Evolutionary conservation across 345 rosid genomes (phyloP).

Genomic region (Moringa oleifera): DNA sequence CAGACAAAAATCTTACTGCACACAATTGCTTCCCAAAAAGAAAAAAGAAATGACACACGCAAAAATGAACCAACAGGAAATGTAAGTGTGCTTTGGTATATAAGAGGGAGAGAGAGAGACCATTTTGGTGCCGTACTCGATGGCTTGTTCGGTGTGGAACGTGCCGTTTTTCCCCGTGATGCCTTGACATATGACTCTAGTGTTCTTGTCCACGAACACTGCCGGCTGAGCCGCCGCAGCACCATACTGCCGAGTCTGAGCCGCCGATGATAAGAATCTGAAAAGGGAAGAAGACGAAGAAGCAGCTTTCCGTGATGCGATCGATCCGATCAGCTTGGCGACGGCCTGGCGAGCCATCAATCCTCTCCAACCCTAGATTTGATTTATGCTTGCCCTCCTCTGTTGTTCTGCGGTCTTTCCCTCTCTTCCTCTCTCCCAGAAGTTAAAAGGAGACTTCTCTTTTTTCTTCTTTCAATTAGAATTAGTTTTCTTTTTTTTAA

Average conservation of each 20-base stretch:
- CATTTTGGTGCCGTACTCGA: conserved; percentile 97
- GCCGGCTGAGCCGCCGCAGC: conserved; percentile 68
- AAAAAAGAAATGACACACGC: no score
- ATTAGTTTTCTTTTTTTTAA: no score
- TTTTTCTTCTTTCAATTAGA: no score
- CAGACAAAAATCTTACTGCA: no score
- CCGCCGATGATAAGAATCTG: no score
- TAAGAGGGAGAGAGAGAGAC: conserved; percentile 25
- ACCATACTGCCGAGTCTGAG: conserved; percentile 5
- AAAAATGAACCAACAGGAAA: no score
- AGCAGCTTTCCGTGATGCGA: conserved; percentile 26
- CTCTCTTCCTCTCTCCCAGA: neutral
- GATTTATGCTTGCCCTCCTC: conserved; percentile 3
- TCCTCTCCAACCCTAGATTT: neutral
- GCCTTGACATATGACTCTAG: conserved; percentile 91
- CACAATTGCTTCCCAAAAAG: no score
- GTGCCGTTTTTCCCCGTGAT: conserved; percentile 95
- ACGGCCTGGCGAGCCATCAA: conserved; percentile 40
- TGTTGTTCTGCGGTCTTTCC: conserved; percentile 5
- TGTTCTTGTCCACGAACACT: conserved; percentile 87
- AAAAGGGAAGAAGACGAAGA: conserved; percentile 23
- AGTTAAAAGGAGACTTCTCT: no score
- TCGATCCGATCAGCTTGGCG: conserved; percentile 30
- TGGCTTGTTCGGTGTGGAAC: conserved; percentile 95
- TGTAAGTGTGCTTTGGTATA: no score